These are phyloP conservation scores for Backusella sp. DNA, from an alignment of 192 early-diverging fungal species.

Conservation along the genomic window DNA sequence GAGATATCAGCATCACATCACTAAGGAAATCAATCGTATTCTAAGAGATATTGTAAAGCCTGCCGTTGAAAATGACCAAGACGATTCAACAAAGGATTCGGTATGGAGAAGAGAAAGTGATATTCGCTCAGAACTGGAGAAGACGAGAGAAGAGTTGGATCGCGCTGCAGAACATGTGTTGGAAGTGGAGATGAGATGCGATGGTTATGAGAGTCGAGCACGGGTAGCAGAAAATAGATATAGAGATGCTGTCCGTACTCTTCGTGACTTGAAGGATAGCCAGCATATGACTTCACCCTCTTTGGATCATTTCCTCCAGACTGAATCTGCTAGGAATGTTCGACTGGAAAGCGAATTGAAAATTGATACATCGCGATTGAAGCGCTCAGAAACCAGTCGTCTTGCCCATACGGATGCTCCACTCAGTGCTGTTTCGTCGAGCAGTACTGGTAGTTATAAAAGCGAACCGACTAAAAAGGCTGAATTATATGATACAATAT, in stretches of 20 bases:
- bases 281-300: neutral
- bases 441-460: constrained; percentile 1
- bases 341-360: neutral
- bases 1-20: constrained; percentile 75
- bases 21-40: constrained; percentile 81
- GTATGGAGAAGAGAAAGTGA: constrained; percentile 43
- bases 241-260: constrained; percentile 18
- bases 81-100: constrained; percentile 14
- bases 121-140: constrained; percentile 33
- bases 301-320: constrained; percentile 2
- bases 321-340: neutral
- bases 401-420: neutral
- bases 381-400: neutral
- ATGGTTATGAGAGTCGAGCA: constrained; percentile 25
- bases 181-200: constrained; percentile 27
- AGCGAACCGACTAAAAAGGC: neutral
- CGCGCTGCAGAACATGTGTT: constrained; percentile 22
- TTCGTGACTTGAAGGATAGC: constrained; percentile 16
- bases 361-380: neutral
- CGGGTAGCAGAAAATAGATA: constrained; percentile 24
- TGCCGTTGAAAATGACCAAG: constrained; percentile 19
- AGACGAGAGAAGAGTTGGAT: constrained; percentile 23
- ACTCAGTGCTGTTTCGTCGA: neutral
- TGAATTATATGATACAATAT: neutral
- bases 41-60: constrained; percentile 67